Evolutionary conservation across 2,329 filamentous ascomycete species (phyloP).

Genomic region (Paraphoma chrysanthemicola): DNA sequence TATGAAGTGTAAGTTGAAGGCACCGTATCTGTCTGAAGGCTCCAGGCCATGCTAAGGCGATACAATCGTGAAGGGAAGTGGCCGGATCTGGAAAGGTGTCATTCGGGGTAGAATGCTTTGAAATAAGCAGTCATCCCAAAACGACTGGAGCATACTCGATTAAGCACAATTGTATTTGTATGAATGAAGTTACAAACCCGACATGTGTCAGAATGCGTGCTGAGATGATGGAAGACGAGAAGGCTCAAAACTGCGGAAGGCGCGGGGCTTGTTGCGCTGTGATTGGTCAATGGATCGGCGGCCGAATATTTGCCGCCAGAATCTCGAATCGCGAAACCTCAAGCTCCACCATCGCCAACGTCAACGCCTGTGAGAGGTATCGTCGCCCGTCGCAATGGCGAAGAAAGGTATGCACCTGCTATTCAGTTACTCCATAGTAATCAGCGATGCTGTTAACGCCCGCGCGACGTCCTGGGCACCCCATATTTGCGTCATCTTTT

Average conservation of each 20-base stretch:
- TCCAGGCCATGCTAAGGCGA: too few species aligned
- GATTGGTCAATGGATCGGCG: slow-evolving; percentile 20
- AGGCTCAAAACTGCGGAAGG: not conserved
- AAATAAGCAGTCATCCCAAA: too few species aligned
- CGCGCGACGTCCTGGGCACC: not conserved
- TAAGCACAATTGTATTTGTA: too few species aligned
- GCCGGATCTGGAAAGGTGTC: too few species aligned
- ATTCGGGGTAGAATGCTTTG: too few species aligned
- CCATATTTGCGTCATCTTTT: not conserved
- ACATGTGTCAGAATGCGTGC: not conserved
- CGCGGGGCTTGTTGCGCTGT: slow-evolving; percentile 12
- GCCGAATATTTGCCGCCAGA: slow-evolving; percentile 28
- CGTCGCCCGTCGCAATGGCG: slow-evolving; percentile 34
- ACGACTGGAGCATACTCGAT: too few species aligned
- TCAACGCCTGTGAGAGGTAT: slow-evolving; percentile 12
- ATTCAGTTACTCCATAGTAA: not conserved
- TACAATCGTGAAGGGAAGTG: too few species aligned
- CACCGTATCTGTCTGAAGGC: too few species aligned
- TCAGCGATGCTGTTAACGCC: not conserved
- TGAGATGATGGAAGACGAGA: not conserved
- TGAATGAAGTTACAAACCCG: too few species aligned
- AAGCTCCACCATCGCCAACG: slow-evolving; percentile 12
- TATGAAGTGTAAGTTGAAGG: too few species aligned
- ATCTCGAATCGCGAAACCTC: slow-evolving; percentile 28
- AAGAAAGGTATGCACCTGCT: slow-evolving; percentile 40